Evolutionary conservation across 805 yeast species (phyloP), one percentile per base, ranked within the genome.

Genomic region (Schwanniomyces yamadae): DNA sequence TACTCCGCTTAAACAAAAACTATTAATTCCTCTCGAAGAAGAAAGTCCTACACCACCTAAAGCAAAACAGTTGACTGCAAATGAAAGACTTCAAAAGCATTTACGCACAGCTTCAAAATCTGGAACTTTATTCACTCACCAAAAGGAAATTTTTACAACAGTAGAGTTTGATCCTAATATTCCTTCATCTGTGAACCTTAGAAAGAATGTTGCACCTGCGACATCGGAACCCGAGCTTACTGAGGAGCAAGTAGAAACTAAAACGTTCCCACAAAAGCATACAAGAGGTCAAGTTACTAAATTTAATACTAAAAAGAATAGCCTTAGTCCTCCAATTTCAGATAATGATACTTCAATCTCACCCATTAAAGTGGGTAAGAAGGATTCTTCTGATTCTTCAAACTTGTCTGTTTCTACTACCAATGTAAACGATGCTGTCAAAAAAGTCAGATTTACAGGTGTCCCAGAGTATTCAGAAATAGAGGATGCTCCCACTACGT

Each of bases 401-500:
- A n/a, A 36, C 5, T 18, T 16, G 3, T 25, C 38, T 10, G 16
- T 29, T 14, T 20, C 19, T 8, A 29, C 24, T 15, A 36, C 24
- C 10, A 33, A 31, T 4, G 17, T 14, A 9, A 45, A 44, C 37
- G 30, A 33, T 12, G 8, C 31, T 6, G 34, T 54, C 2, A 75
- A 73, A 42, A 73, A 61, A 42, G 81, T 77, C 8, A 50, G 82
- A 21, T 77, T 77, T 42, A 57, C 58, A 4, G 81, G 80, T 0
- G 80, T 77, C 4, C 66, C 75, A 1, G 73, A 66, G 33, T 77
- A 73, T 37, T 49, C 68, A 2, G 76, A 69, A 22, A 75, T 68
- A 5, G 82, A 77, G 49, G 82, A 77, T 54, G 77, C 75, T 0
- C 81, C 81, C 1, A 61, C 77, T 7, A 55, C 52, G 28, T 65